Conservation (phyloP, 1,284 basidiomycete species). For the Leccinum subrobustum region DNA sequence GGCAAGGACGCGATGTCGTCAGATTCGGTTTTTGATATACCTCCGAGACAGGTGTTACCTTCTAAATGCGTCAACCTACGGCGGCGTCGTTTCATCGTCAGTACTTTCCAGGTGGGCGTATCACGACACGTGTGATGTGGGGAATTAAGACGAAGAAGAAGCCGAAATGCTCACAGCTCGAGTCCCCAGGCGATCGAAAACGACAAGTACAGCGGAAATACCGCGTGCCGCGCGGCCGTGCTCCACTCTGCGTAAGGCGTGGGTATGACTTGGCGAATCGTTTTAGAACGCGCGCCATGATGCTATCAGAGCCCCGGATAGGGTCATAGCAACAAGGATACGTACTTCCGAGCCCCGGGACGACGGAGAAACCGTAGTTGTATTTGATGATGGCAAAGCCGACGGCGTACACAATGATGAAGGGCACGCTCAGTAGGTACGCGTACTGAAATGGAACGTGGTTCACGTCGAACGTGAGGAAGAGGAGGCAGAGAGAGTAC, state of each 20-base stretch:
- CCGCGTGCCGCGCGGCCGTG: conserved; percentile 40
- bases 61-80: conserved; percentile 73
- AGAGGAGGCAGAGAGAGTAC: conserved; percentile 33
- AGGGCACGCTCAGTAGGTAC: conserved; percentile 62
- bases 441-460: conserved; percentile 52
- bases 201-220: conserved; percentile 61
- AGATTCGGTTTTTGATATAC: neutral
- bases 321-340: conserved; percentile 5
- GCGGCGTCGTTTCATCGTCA: neutral
- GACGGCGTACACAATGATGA: conserved; percentile 55
- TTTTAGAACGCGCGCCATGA: neutral
- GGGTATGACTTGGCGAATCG: conserved; percentile 45
- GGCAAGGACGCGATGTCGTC: neutral
- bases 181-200: conserved; percentile 67
- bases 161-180: conserved; percentile 58
- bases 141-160: neutral
- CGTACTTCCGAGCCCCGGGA: conserved; percentile 53
- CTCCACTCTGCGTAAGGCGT: conserved; percentile 63
- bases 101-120: neutral
- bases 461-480: neutral
- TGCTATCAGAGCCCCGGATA: neutral
- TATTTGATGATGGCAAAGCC: conserved; percentile 73
- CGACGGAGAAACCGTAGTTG: conserved; percentile 52
- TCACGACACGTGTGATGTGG: neutral
- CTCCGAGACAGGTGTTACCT: conserved; percentile 40